These are phyloP conservation scores for Aspergillus incahuasiensis DNA, from an alignment of 495 filamentous ascomycete species.

Conservation along the genomic window DNA sequence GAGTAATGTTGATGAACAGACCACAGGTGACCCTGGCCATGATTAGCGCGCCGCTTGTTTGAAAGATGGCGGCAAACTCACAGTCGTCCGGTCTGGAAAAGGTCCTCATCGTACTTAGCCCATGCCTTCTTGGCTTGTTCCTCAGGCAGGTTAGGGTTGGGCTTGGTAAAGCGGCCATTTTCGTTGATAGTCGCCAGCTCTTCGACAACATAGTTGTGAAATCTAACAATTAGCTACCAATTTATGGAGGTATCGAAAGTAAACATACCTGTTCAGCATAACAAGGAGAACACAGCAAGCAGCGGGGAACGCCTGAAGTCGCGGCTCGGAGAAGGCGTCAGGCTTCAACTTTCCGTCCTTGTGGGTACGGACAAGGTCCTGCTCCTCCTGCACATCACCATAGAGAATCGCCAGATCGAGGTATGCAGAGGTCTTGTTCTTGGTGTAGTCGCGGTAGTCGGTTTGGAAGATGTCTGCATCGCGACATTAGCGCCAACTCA, in stretches of 20 bases:
- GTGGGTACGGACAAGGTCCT: constrained; percentile 52
- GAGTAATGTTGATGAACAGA: constrained; percentile 78
- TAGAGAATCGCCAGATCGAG: constrained; percentile 57
- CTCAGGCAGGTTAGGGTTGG: constrained; percentile 39
- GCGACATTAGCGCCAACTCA: constrained; percentile 4
- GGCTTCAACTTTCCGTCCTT: constrained; percentile 55
- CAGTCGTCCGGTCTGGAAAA: constrained; percentile 78
- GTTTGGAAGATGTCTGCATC: constrained; percentile 53
- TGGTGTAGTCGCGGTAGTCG: constrained; percentile 46
- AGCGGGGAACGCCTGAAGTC: constrained; percentile 52
- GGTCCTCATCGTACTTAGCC: constrained; percentile 72
- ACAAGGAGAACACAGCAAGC: constrained; percentile 54
- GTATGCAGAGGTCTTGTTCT: constrained; percentile 55
- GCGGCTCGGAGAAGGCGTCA: constrained; percentile 53
- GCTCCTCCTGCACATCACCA: constrained; percentile 52
- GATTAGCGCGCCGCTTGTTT: neutral
- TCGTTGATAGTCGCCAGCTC: constrained; percentile 68
- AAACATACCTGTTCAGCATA: constrained; percentile 44
- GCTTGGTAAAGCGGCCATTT: constrained; percentile 63
- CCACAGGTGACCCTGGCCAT: constrained; percentile 60
- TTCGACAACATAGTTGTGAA: constrained; percentile 76
- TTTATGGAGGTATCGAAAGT: neutral
- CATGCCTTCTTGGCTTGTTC: constrained; percentile 54
- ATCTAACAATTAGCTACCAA: constrained; percentile 31
- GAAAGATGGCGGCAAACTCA: constrained; percentile 16